Evolutionary conservation across 805 yeast genomes (phyloP).

Genomic region (Monosporozyma aquatica): DNA sequence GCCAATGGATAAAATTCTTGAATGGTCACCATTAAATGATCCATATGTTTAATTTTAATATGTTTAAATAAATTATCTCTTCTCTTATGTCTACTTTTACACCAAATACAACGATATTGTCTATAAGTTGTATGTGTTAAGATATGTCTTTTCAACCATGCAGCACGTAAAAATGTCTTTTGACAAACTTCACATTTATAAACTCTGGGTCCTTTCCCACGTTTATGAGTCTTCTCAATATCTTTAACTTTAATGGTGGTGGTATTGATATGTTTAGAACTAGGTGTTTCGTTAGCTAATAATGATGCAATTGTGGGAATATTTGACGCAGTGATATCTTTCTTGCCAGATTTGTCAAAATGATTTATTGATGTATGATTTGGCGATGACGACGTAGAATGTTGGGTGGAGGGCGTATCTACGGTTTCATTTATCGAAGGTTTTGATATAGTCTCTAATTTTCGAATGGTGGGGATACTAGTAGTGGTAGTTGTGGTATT

Average conservation of each 20-base stretch:
- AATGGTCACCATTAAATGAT: constrained; percentile 14
- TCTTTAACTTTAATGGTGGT: no score
- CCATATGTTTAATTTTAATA: constrained; percentile 26
- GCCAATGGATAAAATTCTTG: constrained; percentile 5
- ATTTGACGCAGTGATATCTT: background rate
- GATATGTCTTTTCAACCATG: constrained; percentile 29
- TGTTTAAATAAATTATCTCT: constrained; percentile 29
- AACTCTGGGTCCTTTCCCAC: background rate
- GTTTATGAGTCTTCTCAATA: background rate
- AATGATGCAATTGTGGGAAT: background rate
- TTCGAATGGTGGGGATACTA: background rate
- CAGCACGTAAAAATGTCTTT: constrained; percentile 22
- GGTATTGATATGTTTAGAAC: background rate
- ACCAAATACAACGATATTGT: constrained; percentile 26
- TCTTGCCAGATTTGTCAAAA: no score
- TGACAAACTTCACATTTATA: constrained; percentile 24
- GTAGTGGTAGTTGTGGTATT: background rate
- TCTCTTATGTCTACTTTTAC: constrained; percentile 27
- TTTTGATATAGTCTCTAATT: no score
- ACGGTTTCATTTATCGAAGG: no score
- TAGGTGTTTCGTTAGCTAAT: background rate
- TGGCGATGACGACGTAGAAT: no score
- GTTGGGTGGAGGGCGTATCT: no score
- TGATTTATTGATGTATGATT: no score
- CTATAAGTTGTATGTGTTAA: constrained; percentile 24